Percentiles rank a stretch among this genome's conserved stretches.
phyloP scores from a whole-genome alignment of 2,329 filamentous ascomycete species.

The Claviceps digitariae region DNA sequence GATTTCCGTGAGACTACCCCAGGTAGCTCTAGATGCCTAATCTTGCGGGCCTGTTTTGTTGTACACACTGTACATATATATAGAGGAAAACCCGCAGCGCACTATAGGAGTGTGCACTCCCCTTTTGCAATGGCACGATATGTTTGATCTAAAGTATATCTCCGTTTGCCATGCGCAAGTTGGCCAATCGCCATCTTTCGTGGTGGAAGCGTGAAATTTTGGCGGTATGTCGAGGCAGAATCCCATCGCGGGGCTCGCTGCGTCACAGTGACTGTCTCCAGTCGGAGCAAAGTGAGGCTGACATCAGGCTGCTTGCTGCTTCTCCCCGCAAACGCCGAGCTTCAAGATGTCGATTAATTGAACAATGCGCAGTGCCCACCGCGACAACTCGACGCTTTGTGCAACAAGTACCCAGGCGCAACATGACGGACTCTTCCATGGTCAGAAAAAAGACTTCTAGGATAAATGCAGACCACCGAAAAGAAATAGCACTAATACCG shows the following conservation, averaged over 20 bases:
- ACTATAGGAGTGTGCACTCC: too few species aligned
- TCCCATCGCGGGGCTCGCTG: not conserved
- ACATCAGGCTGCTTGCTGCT: too few species aligned
- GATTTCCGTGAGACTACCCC: too few species aligned
- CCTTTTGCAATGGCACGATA: too few species aligned
- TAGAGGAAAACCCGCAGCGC: too few species aligned
- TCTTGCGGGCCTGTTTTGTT: too few species aligned
- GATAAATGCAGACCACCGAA: not conserved
- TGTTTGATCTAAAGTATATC: too few species aligned
- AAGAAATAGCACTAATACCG: not conserved
- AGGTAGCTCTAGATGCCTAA: too few species aligned
- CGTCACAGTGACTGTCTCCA: too few species aligned
- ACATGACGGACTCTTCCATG: constrained; percentile 7
- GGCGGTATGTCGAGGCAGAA: constrained; percentile 33
- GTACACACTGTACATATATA: too few species aligned
- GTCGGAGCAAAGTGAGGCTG: too few species aligned
- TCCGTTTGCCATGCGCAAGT: not conserved
- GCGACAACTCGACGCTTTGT: not conserved
- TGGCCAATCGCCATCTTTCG: not conserved
- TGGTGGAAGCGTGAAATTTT: constrained; percentile 23
- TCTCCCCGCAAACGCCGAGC: not conserved
- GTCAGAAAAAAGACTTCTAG: not conserved
- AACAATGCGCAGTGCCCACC: not conserved
- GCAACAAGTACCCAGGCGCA: not conserved
- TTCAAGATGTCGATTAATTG: not conserved